Evolutionary conservation across 2,329 filamentous ascomycete genomes (phyloP), one percentile per base, ranked within the genome.

Genomic region (Coniosporium tulheliwenetii): DNA sequence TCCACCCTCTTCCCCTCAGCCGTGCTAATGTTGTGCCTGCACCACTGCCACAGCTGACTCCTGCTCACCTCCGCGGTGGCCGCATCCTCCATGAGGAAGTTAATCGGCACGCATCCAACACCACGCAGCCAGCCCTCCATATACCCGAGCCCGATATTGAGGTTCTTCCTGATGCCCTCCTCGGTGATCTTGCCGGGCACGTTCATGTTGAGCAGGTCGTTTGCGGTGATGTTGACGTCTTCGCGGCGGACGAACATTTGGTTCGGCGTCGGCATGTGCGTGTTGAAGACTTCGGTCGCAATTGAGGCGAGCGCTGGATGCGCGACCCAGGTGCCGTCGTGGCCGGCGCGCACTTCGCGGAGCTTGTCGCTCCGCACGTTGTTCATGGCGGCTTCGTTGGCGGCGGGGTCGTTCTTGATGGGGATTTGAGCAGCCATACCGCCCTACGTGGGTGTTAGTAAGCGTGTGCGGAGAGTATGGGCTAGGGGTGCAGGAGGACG

Each of bases 341-440:
- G 91, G 43, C 91, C 91, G 40, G 91, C 91, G 50, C 82, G 82
- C 40, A 85, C 91, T 64, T 98, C 91, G 43, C 91, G 85, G 45
- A 98, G 75, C 75, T 98, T 98, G 65, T 98, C 91, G 43, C 85
- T 83, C 46, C 85, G 81, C 36, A 98, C 86, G 45, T 77, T 81
- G 48, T 85, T 85, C 87, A 96, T 95, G 49, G 89, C 89, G 59
- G 79, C 80, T 55, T 94, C 86, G 65, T 96, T 95, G 58, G 87
- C 89, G 38, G 74, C 77, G 51, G 79, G 76, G 64, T 96, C 83
- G 59, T 91, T 82, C 73, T 96, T 96, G 71, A 96, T 95, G 46
- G 91, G 91, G 56, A 98, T 98, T 65, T 96, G 91, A 33, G 91
- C 91, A 2, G 89, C 89, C 91, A 98, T 96, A 49, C 91, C 91